These are phyloP conservation scores for Penicillium verrucosum DNA, from an alignment of 2,329 filamentous ascomycete species.

Conservation along the genomic window DNA sequence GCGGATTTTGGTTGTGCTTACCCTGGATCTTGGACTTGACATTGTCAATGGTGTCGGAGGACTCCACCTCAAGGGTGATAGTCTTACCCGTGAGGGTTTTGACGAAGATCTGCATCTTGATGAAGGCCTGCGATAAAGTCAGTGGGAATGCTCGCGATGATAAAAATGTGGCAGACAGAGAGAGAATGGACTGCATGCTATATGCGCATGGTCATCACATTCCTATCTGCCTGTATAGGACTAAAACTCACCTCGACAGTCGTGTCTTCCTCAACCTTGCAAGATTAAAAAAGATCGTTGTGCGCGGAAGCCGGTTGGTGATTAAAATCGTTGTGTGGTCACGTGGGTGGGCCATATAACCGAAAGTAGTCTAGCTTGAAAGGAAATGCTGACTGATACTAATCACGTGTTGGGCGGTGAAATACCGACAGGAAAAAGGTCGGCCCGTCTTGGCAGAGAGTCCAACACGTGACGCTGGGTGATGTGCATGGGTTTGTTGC, in stretches of 20 bases:
- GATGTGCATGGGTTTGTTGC: neutral
- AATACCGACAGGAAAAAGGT: neutral
- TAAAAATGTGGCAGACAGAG: neutral
- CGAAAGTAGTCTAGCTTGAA: neutral
- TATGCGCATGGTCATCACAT: slow-evolving; percentile 6
- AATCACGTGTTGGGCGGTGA: neutral
- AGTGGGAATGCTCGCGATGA: slow-evolving; percentile 14
- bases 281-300: slow-evolving; percentile 26
- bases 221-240: neutral
- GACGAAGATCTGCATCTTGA: slow-evolving; percentile 55
- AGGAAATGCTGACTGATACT: neutral
- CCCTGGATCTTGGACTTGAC: slow-evolving; percentile 95
- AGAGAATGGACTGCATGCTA: neutral
- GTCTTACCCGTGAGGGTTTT: slow-evolving; percentile 94
- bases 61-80: slow-evolving; percentile 99
- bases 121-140: slow-evolving; percentile 40
- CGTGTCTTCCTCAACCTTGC: slow-evolving; percentile 61
- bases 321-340: slow-evolving; percentile 44
- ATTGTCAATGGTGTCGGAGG: slow-evolving; percentile 99
- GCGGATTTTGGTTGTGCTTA: slow-evolving; percentile 25
- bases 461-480: neutral
- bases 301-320: slow-evolving; percentile 26
- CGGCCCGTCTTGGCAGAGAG: neutral
- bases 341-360: slow-evolving; percentile 24
- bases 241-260: slow-evolving; percentile 54